Base-by-base conservation (phyloP, 768 basidiomycete species). In the Termitomyces sp. region DNA sequence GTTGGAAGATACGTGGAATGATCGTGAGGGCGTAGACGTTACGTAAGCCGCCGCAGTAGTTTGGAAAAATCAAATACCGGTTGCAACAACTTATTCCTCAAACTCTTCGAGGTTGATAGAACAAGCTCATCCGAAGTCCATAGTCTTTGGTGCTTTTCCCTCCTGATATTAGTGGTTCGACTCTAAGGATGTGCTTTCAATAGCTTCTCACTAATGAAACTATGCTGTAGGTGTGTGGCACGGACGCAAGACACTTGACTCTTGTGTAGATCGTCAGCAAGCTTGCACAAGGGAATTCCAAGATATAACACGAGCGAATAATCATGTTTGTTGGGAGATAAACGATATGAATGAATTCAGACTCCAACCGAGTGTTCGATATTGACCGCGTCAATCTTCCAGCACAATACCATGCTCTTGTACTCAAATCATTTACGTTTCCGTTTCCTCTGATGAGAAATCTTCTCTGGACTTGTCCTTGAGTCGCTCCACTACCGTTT, bases 1-100 rank as follows among this genome's bases (percentile, higher is more conserved):
- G 48, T 24, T 42, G 12, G n/a, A 34, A 49, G 46, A 48, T 54
- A 64, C 60, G 63, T 61, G 63, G 59, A 58, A 54, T 9, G 41
- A 42, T 42, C 36, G 42, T 16, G 44, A 31, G n/a, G 30, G 24
- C 30, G 24, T 44, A 22, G 4, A 33, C 5, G 42, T 55, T 55
- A 55, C 33, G 33, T 55, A 55, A 55, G 54, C 54, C 6, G n/a
- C 18, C 16, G 6, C 27, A 27, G 27, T 27, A 27, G 27, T 4
- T 27, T 27, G 27, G 27, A 27, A n/a, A n/a, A n/a, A n/a, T n/a
- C n/a, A n/a, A n/a, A n/a, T n/a, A n/a, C n/a, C n/a, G n/a, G 1
- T n/a, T 41, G 18, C 39, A 41, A n/a, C n/a, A 12, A n/a, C 4
- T n/a, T n/a, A 2, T 41, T 41, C 18, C 18, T 16, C 7, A 7